phyloP scores from a whole-genome alignment of 805 yeast species.

The Saccharomycopsis malanga region DNA sequence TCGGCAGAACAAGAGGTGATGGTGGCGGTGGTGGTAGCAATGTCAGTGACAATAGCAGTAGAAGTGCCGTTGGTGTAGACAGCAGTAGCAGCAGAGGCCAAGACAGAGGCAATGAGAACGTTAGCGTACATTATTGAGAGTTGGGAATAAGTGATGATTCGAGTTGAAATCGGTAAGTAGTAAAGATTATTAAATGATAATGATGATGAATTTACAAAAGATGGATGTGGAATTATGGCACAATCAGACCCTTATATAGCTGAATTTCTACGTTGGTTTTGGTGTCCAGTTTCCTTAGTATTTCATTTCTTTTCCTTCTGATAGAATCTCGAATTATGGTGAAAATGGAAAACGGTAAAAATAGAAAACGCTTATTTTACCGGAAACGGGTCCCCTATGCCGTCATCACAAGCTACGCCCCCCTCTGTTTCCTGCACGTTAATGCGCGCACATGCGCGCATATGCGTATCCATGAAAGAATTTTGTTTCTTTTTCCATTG shows the following conservation, averaged over 20 bases:
- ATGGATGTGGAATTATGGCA: not conserved
- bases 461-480: too few relatives aligned
- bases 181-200: not conserved
- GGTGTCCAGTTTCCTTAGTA: not conserved
- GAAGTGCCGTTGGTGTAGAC: constrained; percentile 13
- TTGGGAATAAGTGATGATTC: not conserved
- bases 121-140: constrained; percentile 19
- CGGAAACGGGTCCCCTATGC: too few relatives aligned
- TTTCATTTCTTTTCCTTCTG: not conserved
- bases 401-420: not conserved
- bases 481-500: too few relatives aligned
- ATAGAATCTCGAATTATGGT: not conserved
- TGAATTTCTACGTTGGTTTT: not conserved
- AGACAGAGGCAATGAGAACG: constrained; percentile 12
- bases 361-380: too few relatives aligned
- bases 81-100: constrained; percentile 17
- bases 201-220: not conserved
- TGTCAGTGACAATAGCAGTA: constrained; percentile 25
- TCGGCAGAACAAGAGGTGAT: constrained; percentile 21
- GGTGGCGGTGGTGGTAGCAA: constrained; percentile 24
- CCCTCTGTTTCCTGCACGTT: too few relatives aligned
- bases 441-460: too few relatives aligned
- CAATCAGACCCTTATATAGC: not conserved
- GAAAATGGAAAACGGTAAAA: too few relatives aligned
- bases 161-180: not conserved